A percentile compares a stretch with the other conserved stretches of the same genome.
Conservation (phyloP, 352 stramenopile genomes). For the Phytophthora pistaciae region DNA sequence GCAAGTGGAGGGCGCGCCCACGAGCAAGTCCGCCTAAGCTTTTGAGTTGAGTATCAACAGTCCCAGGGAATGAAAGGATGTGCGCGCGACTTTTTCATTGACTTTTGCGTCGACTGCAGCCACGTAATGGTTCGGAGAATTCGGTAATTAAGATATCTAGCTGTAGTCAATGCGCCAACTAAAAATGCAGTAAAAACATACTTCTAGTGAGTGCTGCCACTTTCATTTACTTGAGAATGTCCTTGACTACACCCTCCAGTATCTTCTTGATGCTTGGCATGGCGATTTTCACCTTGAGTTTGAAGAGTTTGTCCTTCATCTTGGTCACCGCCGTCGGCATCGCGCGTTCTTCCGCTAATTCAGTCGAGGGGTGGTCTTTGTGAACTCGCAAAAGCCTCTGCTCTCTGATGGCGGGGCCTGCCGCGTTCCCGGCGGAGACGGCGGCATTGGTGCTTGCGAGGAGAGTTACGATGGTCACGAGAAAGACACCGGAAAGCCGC, state of each 20-base stretch:
- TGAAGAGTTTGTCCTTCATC: not conserved
- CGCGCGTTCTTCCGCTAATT: not conserved
- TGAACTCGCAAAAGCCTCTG: not conserved
- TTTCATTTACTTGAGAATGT: not conserved
- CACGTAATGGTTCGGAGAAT: not conserved
- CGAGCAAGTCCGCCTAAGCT: conserved; percentile 13
- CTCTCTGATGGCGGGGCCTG: not conserved
- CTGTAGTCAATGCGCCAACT: not conserved
- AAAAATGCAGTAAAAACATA: not conserved
- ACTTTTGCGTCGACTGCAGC: not conserved
- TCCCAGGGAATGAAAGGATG: not conserved
- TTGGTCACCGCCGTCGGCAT: not conserved
- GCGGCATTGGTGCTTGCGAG: not conserved
- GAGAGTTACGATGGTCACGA: not conserved
- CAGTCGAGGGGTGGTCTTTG: not conserved
- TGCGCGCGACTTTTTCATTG: not conserved
- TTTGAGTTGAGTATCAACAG: conserved; percentile 11
- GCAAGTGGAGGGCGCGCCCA: conserved; percentile 26
- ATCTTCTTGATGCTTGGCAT: not conserved
- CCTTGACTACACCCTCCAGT: not conserved
- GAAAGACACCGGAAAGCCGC: not conserved
- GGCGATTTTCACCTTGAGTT: conserved; percentile 1
- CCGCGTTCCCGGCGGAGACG: not conserved
- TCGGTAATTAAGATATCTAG: not conserved
- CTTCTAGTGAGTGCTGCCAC: too few relatives aligned